phyloP scores from a whole-genome alignment of 208 protist species.

The Crithidia bombi region DNA sequence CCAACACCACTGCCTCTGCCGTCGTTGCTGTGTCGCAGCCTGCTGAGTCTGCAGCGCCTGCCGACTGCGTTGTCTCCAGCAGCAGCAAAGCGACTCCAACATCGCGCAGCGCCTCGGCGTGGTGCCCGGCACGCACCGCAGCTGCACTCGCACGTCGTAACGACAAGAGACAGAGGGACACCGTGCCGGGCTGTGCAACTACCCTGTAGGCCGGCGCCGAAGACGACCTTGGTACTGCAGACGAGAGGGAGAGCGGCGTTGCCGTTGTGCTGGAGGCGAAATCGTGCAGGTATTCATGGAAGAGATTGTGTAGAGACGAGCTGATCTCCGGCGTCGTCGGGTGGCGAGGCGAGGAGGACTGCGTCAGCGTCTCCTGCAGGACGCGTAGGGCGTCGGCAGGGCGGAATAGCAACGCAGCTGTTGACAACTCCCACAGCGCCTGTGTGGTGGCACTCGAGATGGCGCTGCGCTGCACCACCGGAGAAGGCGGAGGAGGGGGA shows the following conservation, averaged over 20 bases:
- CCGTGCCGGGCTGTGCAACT: constrained; percentile 10
- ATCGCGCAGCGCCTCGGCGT: constrained; percentile 26
- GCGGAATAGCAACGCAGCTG: constrained; percentile 14
- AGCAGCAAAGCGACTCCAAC: constrained; percentile 15
- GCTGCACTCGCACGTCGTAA: constrained; percentile 22
- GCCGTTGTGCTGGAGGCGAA: neutral
- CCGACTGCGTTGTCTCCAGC: neutral
- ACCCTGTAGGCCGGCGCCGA: neutral
- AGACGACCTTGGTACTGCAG: no score
- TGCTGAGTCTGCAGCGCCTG: neutral
- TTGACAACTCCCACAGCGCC: constrained; percentile 24
- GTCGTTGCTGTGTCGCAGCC: neutral
- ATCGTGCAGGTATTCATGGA: neutral
- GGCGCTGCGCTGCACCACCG: neutral
- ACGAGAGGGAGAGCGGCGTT: no score
- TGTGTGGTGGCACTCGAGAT: constrained; percentile 4
- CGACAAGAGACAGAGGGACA: constrained; percentile 25
- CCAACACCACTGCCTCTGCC: neutral
- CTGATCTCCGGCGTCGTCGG: neutral
- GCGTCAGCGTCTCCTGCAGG: neutral
- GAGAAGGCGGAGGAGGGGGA: neutral
- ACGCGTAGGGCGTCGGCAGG: constrained; percentile 15
- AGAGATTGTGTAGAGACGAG: constrained; percentile 20
- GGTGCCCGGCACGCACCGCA: constrained; percentile 16
- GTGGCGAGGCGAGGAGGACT: neutral